A percentile compares a stretch with the other conserved stretches of the same genome.
Evolutionary conservation across 441 rosid genomes (phyloP).

Genomic region (Jatropha multifida): DNA sequence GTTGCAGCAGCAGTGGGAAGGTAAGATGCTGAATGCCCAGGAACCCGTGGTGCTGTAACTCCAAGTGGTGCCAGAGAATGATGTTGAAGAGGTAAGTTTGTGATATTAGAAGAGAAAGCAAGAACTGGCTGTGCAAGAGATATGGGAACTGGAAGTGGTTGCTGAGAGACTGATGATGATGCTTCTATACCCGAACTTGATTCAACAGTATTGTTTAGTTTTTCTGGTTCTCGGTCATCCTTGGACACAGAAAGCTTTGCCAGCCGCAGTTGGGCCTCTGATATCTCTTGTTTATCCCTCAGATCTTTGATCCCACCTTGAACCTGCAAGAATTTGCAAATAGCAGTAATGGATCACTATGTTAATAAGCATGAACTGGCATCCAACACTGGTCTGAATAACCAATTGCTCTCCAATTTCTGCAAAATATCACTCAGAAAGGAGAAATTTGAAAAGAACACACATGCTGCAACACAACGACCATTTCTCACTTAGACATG

Average conservation of each 20-base stretch:
- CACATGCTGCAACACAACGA: neutral
- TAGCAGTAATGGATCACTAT: neutral
- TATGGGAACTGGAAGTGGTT: constrained; percentile 24
- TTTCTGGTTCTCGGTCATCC: constrained; percentile 25
- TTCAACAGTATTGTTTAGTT: constrained; percentile 28
- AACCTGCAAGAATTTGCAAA: constrained; percentile 39
- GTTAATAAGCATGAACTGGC: constrained; percentile 4
- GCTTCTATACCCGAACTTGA: constrained; percentile 22
- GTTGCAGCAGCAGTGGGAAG: constrained; percentile 19
- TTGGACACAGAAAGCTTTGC: constrained; percentile 37
- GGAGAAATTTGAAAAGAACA: neutral
- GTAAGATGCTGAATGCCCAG: constrained; percentile 4
- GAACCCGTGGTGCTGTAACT: constrained; percentile 30
- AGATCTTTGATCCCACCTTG: constrained; percentile 44
- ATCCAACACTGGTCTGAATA: neutral
- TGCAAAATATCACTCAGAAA: neutral
- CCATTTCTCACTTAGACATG: neutral
- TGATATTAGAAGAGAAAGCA: constrained; percentile 15
- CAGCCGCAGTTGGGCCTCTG: constrained; percentile 39
- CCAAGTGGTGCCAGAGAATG: constrained; percentile 23
- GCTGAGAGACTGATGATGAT: constrained; percentile 32
- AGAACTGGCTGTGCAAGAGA: constrained; percentile 24
- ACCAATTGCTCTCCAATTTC: neutral
- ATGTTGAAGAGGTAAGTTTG: constrained; percentile 12
- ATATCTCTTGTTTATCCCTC: constrained; percentile 62